Conservation (phyloP, 305 asterid genomes). For the Fraxinus xanthoxyloides region DNA sequence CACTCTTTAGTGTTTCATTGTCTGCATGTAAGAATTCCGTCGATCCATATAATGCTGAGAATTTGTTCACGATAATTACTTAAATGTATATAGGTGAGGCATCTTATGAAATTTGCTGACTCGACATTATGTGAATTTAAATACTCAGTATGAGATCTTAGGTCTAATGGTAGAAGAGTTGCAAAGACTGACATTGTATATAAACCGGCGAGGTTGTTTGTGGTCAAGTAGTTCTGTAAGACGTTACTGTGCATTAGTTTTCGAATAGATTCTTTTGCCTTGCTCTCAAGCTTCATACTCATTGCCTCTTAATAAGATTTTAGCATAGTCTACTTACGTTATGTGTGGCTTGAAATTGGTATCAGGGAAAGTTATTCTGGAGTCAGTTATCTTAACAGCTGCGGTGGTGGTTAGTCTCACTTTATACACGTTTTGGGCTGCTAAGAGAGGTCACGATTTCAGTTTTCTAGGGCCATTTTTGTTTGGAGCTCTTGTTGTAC, state of each 20-base stretch:
- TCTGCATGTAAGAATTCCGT: not conserved
- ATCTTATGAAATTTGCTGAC: not conserved
- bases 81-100: not conserved
- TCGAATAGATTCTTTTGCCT: not conserved
- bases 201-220: not conserved
- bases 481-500: constrained; percentile 45
- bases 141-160: not conserved
- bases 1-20: not conserved
- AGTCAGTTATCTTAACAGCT: constrained; percentile 46
- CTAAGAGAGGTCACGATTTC: constrained; percentile 57
- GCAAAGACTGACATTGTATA: not conserved
- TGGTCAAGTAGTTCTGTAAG: not conserved
- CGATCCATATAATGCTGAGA: not conserved
- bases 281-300: not conserved
- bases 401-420: constrained; percentile 51
- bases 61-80: not conserved
- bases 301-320: not conserved
- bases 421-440: constrained; percentile 57
- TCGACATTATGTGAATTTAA: not conserved
- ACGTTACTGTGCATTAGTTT: not conserved
- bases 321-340: not conserved
- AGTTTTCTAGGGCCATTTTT: constrained; percentile 53
- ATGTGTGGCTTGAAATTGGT: not conserved
- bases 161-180: not conserved
- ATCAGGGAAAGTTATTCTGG: constrained; percentile 54